These are phyloP conservation scores for Porcisia hertigi DNA, from an alignment of 208 protist genomes.

Conservation along the genomic window DNA sequence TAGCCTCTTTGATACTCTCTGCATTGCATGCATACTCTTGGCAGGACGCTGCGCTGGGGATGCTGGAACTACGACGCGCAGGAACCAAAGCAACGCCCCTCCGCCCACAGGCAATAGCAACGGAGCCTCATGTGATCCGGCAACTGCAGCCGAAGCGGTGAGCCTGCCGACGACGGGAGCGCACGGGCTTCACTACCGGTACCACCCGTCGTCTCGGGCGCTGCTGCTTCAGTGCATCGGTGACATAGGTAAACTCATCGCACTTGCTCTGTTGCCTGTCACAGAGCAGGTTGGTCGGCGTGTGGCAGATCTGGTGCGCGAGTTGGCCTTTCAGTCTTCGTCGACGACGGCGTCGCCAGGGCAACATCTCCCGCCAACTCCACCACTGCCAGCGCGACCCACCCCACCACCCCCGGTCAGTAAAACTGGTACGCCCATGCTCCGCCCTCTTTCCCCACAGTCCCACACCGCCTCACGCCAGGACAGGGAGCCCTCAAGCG, in stretches of 20 bases:
- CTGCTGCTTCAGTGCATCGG: constrained; percentile 65
- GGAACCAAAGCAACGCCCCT: neutral
- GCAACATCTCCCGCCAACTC: neutral
- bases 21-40: constrained; percentile 49
- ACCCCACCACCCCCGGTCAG: neutral
- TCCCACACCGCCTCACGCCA: neutral
- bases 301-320: constrained; percentile 52
- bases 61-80: neutral
- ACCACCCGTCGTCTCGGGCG: constrained; percentile 27
- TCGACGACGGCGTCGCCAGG: too few relatives aligned
- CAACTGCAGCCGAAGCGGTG: neutral
- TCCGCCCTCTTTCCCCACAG: neutral
- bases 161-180: neutral
- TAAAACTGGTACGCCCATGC: neutral
- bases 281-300: constrained; percentile 38
- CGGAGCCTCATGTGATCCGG: neutral
- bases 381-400: neutral
- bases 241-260: constrained; percentile 70
- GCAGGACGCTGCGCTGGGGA: constrained; percentile 18
- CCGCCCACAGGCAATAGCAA: neutral
- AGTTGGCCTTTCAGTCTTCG: constrained; percentile 29
- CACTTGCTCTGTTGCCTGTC: constrained; percentile 65
- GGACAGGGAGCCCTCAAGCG: constrained; percentile 1
- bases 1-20: constrained; percentile 60
- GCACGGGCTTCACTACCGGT: constrained; percentile 21